phyloP scores from a whole-genome alignment of 768 basidiomycete species.

The Tephrocybe sp. region DNA sequence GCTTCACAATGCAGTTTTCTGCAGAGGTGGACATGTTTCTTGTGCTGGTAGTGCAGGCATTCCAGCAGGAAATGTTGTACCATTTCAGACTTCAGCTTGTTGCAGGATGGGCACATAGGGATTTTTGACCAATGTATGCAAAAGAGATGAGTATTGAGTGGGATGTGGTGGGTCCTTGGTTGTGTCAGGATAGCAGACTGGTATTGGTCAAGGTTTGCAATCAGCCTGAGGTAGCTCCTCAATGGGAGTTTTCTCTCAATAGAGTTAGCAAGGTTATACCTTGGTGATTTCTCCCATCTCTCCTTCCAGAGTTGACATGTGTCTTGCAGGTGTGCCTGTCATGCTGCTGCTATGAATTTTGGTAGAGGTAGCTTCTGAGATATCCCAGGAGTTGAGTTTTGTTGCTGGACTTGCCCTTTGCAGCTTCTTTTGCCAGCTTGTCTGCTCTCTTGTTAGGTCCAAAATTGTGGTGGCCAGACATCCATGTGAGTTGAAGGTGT shows the following conservation, averaged over 20 bases:
- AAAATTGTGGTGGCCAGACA: background rate
- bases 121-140: background rate
- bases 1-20: background rate
- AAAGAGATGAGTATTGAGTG: slow-evolving; percentile 1
- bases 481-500: background rate
- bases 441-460: background rate
- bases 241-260: background rate
- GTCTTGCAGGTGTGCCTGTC: slow-evolving; percentile 1
- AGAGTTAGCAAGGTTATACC: background rate
- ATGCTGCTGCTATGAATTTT: slow-evolving; percentile 13
- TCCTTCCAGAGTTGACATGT: background rate
- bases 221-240: background rate
- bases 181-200: background rate
- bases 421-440: background rate
- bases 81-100: background rate
- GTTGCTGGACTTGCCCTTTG: slow-evolving; percentile 2
- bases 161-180: background rate
- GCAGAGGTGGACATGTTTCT: background rate
- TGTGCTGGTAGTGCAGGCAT: background rate
- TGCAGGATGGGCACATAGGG: background rate
- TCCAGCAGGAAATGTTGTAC: background rate
- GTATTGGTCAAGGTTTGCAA: background rate
- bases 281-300: background rate
- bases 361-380: slow-evolving; percentile 8
- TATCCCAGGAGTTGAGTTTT: slow-evolving; percentile 1